A percentile compares a stretch with the other conserved stretches of the same genome.
These are phyloP conservation scores for Thelonectria olida DNA, from an alignment of 2,329 filamentous ascomycete genomes.

Conservation along the genomic window DNA sequence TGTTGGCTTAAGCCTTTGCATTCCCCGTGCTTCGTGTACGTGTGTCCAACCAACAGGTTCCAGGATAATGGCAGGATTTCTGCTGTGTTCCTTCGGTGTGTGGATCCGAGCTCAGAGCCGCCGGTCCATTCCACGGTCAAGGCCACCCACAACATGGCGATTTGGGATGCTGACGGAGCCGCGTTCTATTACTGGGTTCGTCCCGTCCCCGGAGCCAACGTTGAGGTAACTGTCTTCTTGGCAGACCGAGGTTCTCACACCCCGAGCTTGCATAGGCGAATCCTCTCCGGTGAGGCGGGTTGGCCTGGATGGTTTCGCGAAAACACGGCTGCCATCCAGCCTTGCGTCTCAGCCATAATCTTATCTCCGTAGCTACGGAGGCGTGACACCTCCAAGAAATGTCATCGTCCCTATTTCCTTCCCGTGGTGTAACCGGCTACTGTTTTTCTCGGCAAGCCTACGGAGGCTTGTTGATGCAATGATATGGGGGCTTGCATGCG, in stretches of 20 bases:
- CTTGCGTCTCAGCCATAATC: not conserved
- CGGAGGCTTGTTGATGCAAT: slow-evolving; percentile 21
- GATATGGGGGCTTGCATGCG: slow-evolving; percentile 21
- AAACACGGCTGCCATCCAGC: not conserved
- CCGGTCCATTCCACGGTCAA: slow-evolving; percentile 14
- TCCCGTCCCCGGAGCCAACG: slow-evolving; percentile 6
- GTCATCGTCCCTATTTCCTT: not conserved
- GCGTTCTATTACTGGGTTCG: slow-evolving; percentile 13
- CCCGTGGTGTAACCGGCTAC: not conserved
- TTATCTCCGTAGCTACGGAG: not conserved
- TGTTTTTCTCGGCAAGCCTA: slow-evolving; percentile 17
- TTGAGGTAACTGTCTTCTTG: not conserved
- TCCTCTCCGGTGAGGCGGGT: slow-evolving; percentile 2
- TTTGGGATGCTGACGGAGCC: slow-evolving; percentile 33
- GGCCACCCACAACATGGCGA: slow-evolving; percentile 19
- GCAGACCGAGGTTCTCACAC: slow-evolving; percentile 12
- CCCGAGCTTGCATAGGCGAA: not conserved
- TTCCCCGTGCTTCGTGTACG: not conserved
- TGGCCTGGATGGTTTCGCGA: not conserved
- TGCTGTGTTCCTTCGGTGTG: slow-evolving; percentile 12
- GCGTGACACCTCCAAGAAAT: not conserved
- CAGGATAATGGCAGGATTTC: too few relatives aligned
- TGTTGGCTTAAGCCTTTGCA: not conserved
- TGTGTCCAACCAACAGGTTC: not conserved
- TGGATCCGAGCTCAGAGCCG: slow-evolving; percentile 15